Conservation (phyloP, 345 rosid genomes). For the Eucalyptus shirleyi region DNA sequence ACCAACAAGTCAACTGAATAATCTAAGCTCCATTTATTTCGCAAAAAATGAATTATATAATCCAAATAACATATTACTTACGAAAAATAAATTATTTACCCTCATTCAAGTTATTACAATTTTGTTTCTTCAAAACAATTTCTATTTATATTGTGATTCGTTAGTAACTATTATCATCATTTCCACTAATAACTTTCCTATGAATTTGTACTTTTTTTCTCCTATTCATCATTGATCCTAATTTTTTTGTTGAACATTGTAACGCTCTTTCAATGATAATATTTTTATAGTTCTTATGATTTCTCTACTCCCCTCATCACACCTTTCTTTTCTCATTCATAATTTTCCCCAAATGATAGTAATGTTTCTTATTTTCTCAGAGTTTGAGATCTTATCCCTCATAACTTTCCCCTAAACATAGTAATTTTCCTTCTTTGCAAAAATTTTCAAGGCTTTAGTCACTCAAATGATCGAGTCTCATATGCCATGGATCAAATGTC, state of each 20-base stretch:
- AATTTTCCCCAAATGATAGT: background rate
- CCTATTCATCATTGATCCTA: background rate
- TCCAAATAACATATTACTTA: too few species aligned
- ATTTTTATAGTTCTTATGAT: background rate
- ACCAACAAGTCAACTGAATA: too few species aligned
- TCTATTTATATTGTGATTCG: background rate
- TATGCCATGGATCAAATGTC: background rate
- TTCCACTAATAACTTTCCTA: background rate
- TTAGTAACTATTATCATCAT: background rate
- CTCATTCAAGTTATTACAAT: background rate
- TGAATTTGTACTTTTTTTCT: too few species aligned
- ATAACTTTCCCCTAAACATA: too few species aligned
- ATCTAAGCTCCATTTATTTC: too few species aligned
- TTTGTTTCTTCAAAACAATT: background rate
- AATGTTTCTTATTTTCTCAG: too few species aligned
- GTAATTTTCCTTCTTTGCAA: too few species aligned
- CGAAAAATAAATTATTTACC: background rate
- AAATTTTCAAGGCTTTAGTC: too few species aligned
- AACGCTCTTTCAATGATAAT: background rate
- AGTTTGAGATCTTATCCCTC: too few species aligned
- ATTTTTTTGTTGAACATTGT: background rate
- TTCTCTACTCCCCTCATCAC: too few species aligned
- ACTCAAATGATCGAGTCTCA: too few species aligned
- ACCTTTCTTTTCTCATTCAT: background rate
- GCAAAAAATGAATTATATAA: fast-evolving